Percentiles rank a stretch among this genome's conserved stretches.
These are phyloP conservation scores for Apiospora saccharicola DNA, from an alignment of 2,329 filamentous ascomycete species.

Conservation along the genomic window DNA sequence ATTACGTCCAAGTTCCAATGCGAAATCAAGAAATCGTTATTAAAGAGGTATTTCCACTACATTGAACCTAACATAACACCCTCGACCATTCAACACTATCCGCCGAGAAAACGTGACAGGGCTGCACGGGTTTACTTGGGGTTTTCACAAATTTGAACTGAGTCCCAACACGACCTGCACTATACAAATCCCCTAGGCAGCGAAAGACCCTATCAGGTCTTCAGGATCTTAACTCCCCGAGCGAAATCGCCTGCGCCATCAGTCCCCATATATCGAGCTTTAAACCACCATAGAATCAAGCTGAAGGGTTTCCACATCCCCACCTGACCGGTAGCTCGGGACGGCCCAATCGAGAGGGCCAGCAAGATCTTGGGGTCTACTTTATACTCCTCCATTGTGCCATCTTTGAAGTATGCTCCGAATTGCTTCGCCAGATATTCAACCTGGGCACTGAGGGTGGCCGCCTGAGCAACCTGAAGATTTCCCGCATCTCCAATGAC, in stretches of 20 bases:
- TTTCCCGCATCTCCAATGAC: slow-evolving; percentile 53
- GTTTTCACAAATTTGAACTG: neutral
- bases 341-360: slow-evolving; percentile 50
- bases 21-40: neutral
- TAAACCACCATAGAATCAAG: slow-evolving; percentile 47
- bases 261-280: slow-evolving; percentile 47
- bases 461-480: slow-evolving; percentile 46
- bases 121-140: neutral
- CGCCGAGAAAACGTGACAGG: neutral
- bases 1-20: neutral
- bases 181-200: neutral
- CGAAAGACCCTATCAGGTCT: neutral
- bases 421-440: slow-evolving; percentile 44
- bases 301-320: slow-evolving; percentile 48
- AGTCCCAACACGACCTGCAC: neutral
- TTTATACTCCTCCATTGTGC: slow-evolving; percentile 42
- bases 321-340: slow-evolving; percentile 48
- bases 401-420: slow-evolving; percentile 42
- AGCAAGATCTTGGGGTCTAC: slow-evolving; percentile 41
- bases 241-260: neutral
- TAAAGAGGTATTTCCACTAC: neutral
- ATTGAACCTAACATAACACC: neutral
- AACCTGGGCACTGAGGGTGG: slow-evolving; percentile 43
- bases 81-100: neutral
- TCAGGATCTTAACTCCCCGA: neutral